Base-by-base conservation (phyloP, 495 filamentous ascomycete species). In the Penicillium goetzii region DNA sequence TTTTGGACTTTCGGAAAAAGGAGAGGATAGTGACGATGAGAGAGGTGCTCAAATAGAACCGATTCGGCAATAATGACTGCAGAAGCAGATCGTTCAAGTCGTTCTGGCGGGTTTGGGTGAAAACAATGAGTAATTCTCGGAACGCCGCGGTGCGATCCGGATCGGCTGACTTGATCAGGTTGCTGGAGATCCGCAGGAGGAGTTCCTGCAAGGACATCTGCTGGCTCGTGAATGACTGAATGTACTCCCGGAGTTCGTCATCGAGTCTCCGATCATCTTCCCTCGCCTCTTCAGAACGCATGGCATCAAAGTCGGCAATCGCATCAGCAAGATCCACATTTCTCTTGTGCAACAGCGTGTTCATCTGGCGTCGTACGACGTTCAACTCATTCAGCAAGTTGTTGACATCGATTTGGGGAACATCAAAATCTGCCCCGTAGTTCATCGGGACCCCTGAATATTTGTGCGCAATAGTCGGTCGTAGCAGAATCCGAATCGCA, bases 1-100 rank as follows among this genome's bases (percentile, higher is more conserved):
- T 78, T 55, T 80, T 80, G 25, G 73, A 69, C 55, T 80, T 82
- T 41, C 77, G 77, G 61, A 72, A 78, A 54, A 73, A 79, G 4
- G 62, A 65, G 14, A 82, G 14, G 12, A 79, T 78, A 0, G 75
- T 68, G 43, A 77, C 61, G 32, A 82, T 75, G 25, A 79, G 67
- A 7, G 77, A 74, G 11, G 74, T 64, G 55, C 51, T 78, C 25
- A 82, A 21, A 5, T 70, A 66, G 52, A 81, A 82, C 10, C 68
- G 62, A 62, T 81, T 68, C 9, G 80, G 80, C 19, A 82, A 43
- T 21, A 82, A 58, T 55, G 76, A 74, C 51, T 74, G 74, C 26
- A 82, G 50, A 36, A 79, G 62, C 62, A 81, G 33, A 10, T 80
- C 75, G 1, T 70, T 72, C 26, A 82, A 59, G 58, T 82, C 80